Base-by-base conservation (phyloP, 1,284 basidiomycete genomes). In the Leccinum fuscescens region DNA sequence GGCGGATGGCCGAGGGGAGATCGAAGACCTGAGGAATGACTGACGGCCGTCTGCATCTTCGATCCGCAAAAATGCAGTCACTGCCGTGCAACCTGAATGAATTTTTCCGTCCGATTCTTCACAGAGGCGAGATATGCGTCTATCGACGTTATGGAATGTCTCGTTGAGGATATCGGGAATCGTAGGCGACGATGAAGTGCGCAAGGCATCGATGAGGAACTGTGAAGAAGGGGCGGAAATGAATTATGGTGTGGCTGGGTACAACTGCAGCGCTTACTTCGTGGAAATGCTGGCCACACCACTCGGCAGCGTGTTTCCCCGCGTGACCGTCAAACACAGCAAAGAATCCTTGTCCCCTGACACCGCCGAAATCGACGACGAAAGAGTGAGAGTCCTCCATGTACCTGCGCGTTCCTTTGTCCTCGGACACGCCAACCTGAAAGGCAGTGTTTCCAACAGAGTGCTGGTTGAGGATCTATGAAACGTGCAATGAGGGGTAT, bases 321-420 rank as follows among this genome's bases (percentile, higher is more conserved):
- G 97, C 97, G 72, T 99, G 97, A 3, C 97, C 97, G 69, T 99
- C 97, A 70, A 99, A 99, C 50, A 99, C 88, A 11, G 95, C 95
- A 73, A 97, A 98, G 80, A 97, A 98, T 7, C 94, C 96, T 74
- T 99, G 97, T 0, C 96, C 96, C 51, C 88, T 86, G 12, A 99
- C 82, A 37, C 88, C 86, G 27, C 88, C 94, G 74, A 93, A 99
- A 72, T 98, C 94, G 65, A 96, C 92, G 57, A 98, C 86, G 70
- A 98, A 98, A 33, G 94, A 93, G 75, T 99, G 96, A 1, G 96
- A 86, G 74, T 99, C 97, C 75, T 99, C 97, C 97, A 99, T 99
- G 37, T 90, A 93, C 64, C 96, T 82, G 62, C 97, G 82, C 66
- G 92, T 87, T 57, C 95, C 93, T 75, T 90, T 93, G 77, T 98